Base-by-base conservation (phyloP, 495 filamentous ascomycete genomes). In the Penicillium parvum region DNA sequence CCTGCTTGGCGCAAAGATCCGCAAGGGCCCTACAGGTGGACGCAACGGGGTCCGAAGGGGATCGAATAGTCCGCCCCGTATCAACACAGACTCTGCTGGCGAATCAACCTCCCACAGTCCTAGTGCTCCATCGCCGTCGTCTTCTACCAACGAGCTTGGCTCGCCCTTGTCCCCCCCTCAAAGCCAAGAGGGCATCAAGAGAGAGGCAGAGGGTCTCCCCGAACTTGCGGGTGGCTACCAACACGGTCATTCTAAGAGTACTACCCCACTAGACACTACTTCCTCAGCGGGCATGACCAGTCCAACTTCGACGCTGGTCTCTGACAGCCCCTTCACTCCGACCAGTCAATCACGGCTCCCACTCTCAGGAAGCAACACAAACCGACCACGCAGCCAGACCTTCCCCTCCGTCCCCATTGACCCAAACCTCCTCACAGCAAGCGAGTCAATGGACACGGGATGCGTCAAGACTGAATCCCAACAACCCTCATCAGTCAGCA, bases 311-410 rank as follows among this genome's bases (percentile, higher is more conserved):
- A 89, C 91, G 3, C 85, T 95, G 56, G 79, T 94, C 44, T 82
- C 84, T 1, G 83, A 80, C 35, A 84, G 80, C 37, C 79, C 83
- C 10, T 90, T 88, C 51, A 77, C 83, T 21, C 75, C 83, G 23
- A 73, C 78, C 14, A 80, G 81, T 45, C 83, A 84, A 38, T 77
- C 73, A 22, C 73, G 81, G 32, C 72, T 84, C 6, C 76, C 78
- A 22, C 70, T 74, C 4, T 66, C 73, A 11, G 70, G 69, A 36
- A 69, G 58, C 36, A 72, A 72, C 47, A 73, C 74, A 41, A 83
- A 81, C 52, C 78, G 90, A 23, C 90, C 87, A 18, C 80, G 92
- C 59, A 94, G 90, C 63, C 90, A 95, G 64, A 97, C 92, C 0
- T 92, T 96, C 40, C 90, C 92, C 18, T 76, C 82, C 19, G 64